Conservation (phyloP, 2,329 filamentous ascomycete species). For the Phialophora expanda region DNA sequence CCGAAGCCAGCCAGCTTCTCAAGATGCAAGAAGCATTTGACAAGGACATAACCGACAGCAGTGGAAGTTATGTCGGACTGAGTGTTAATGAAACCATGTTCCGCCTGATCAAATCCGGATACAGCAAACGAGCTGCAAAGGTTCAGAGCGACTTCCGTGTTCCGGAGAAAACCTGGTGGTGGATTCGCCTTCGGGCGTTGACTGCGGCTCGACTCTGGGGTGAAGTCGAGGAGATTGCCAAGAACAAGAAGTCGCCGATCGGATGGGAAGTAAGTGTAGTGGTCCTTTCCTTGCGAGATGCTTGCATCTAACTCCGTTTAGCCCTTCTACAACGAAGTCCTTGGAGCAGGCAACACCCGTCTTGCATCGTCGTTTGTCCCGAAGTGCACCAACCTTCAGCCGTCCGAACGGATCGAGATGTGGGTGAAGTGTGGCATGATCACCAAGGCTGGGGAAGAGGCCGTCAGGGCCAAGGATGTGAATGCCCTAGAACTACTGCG, state of each 20-base stretch:
- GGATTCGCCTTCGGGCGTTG: slow-evolving; percentile 81
- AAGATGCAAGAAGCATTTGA: slow-evolving; percentile 87
- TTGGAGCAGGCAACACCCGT: slow-evolving; percentile 87
- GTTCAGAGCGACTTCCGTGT: slow-evolving; percentile 92
- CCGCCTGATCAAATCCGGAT: slow-evolving; percentile 80
- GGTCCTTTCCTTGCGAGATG: slow-evolving; percentile 11
- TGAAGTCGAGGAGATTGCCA: slow-evolving; percentile 83
- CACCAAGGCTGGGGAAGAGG: slow-evolving; percentile 88
- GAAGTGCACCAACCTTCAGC: slow-evolving; percentile 76
- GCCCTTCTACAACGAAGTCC: slow-evolving; percentile 89
- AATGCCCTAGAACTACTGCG: slow-evolving; percentile 75
- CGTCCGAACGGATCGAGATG: slow-evolving; percentile 79
- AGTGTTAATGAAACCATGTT: slow-evolving; percentile 92
- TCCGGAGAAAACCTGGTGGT: slow-evolving; percentile 87
- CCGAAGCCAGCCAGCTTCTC: slow-evolving; percentile 79
- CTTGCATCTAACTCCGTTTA: slow-evolving; percentile 44
- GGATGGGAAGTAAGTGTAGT: slow-evolving; percentile 80
- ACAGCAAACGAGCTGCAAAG: slow-evolving; percentile 83
- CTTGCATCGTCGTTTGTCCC: slow-evolving; percentile 82
- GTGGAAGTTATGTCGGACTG: slow-evolving; percentile 74
- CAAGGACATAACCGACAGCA: slow-evolving; percentile 71
- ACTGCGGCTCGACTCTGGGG: slow-evolving; percentile 90
- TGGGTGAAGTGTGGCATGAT: slow-evolving; percentile 95
- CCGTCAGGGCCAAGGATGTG: slow-evolving; percentile 77
- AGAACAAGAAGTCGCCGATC: slow-evolving; percentile 81